Evolutionary conservation across 768 basidiomycete genomes (phyloP).

Genomic region (Boletus coccyginus): DNA sequence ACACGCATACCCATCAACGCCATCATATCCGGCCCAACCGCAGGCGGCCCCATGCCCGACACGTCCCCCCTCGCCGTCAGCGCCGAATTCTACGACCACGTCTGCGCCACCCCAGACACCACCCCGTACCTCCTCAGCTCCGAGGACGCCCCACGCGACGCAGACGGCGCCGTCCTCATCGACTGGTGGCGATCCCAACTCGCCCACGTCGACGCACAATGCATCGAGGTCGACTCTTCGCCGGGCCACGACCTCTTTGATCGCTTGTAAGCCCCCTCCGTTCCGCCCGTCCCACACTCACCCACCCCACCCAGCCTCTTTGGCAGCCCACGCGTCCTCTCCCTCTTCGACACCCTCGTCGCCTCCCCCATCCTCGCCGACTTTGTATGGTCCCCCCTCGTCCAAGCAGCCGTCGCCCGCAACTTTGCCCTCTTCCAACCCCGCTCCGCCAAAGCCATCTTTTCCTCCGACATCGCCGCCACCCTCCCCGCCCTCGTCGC

Average conservation of each 20-base stretch:
- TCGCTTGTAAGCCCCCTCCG: conserved; percentile 37
- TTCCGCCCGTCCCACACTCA: neutral
- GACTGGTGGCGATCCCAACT: conserved; percentile 50
- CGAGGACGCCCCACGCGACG: conserved; percentile 34
- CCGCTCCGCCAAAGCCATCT: conserved; percentile 23
- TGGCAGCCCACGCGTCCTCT: conserved; percentile 39
- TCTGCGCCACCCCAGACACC: conserved; percentile 40
- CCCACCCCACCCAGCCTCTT: conserved; percentile 39
- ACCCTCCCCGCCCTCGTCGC: conserved; percentile 48
- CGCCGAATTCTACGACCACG: conserved; percentile 45
- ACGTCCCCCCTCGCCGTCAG: conserved; percentile 40
- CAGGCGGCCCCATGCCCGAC: conserved; percentile 42
- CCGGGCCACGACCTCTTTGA: conserved; percentile 43
- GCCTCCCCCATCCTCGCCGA: conserved; percentile 47
- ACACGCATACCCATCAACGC: conserved; percentile 56
- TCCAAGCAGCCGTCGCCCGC: conserved; percentile 47
- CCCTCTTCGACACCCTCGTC: conserved; percentile 42
- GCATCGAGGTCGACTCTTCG: conserved; percentile 44
- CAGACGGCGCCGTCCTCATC: conserved; percentile 42
- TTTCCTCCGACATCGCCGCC: conserved; percentile 14
- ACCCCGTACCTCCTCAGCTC: conserved; percentile 35
- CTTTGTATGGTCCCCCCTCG: conserved; percentile 56
- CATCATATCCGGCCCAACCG: conserved; percentile 54
- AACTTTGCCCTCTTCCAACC: conserved; percentile 43
- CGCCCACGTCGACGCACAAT: conserved; percentile 33